Base-by-base conservation (phyloP, 345 rosid species). In the Psidium guajava region DNA sequence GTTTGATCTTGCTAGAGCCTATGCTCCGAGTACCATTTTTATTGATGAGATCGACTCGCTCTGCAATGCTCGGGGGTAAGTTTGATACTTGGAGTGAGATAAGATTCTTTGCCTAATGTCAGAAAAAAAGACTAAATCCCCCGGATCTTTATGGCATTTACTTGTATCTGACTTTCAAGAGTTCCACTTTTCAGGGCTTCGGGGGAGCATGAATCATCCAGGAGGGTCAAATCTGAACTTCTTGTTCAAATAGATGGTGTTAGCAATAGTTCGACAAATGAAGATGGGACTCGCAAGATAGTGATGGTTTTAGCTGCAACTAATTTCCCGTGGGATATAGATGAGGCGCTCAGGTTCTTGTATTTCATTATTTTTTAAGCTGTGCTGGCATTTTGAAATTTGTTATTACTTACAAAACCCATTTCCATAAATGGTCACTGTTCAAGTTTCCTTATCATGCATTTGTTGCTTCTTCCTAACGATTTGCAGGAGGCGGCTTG, bases 231-330 rank as follows among this genome's bases (percentile, higher is more conserved):
- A 89, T 98, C 99, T 42, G 99, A 98, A 91, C 99, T 96, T 91
- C 93, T 98, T 83, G 99, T 98, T 92, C 99, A 98, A 93, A 98
- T 98, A 64, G 99, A 98, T 91, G 99, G 99, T 84, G 99, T 98
- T 86, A 98, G 91, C 91, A 93, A 93, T 89, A 91, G 94, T 83
- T 92, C 93, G n/a, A 95, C 97, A 42, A 93, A 93, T 87, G 99
- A 98, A 92, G 99, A 97, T 86, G 99, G 99, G 54, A 97, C 94
- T 86, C 93, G 95, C 82, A 98, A 98, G 89, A 94, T 98, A 85
- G 99, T 98, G 85, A 98, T 96, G 99, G 99, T 98, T 83, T 91
- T 98, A 89, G 99, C 99, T 56, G 99, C 99, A 54, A 98, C 99
- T 83, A 98, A 98, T 91, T 98, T 96, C 87, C 99, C 99, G 2